A percentile compares a stretch with the other conserved stretches of the same genome.
phyloP scores from a whole-genome alignment of 1,284 basidiomycete genomes.

The Malassezia furfur region DNA sequence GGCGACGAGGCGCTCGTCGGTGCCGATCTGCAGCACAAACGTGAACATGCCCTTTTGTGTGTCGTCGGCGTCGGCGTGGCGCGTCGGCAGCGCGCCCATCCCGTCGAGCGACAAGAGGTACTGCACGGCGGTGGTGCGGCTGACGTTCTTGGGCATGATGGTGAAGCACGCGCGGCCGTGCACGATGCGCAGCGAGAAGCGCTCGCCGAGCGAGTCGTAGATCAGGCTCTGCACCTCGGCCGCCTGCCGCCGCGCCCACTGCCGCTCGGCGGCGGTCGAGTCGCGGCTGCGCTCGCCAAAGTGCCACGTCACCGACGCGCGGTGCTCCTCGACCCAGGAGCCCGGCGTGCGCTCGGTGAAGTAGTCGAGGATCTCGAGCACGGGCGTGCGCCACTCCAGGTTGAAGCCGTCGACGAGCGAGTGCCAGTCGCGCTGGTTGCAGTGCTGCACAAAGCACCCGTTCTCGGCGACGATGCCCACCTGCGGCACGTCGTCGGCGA shows the following conservation, averaged over 20 bases:
- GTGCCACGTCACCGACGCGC: slow-evolving; percentile 71
- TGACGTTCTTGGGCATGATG: slow-evolving; percentile 72
- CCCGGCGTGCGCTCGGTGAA: slow-evolving; percentile 79
- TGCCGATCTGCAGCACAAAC: slow-evolving; percentile 40
- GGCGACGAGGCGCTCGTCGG: slow-evolving; percentile 40
- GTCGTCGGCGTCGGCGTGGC: background rate
- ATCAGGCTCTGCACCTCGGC: slow-evolving; percentile 84
- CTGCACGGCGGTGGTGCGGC: slow-evolving; percentile 64
- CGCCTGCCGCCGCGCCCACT: slow-evolving; percentile 73
- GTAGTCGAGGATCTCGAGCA: slow-evolving; percentile 63
- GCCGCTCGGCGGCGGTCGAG: slow-evolving; percentile 55
- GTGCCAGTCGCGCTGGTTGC: slow-evolving; percentile 55
- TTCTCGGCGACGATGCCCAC: slow-evolving; percentile 78
- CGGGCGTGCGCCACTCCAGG: slow-evolving; percentile 66
- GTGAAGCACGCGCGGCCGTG: slow-evolving; percentile 53
- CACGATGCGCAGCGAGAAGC: slow-evolving; percentile 44
- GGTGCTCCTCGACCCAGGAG: slow-evolving; percentile 72
- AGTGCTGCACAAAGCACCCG: slow-evolving; percentile 69
- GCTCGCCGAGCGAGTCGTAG: slow-evolving; percentile 48
- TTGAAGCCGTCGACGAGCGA: slow-evolving; percentile 69
- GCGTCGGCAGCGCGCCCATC: slow-evolving; percentile 20
- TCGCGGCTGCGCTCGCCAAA: slow-evolving; percentile 56
- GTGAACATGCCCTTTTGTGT: slow-evolving; percentile 30
- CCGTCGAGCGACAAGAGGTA: slow-evolving; percentile 30
- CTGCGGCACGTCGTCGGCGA: slow-evolving; percentile 54